Conservation (phyloP, 192 early-diverging fungal genomes). For the Phlyctochytrium bullatum region DNA sequence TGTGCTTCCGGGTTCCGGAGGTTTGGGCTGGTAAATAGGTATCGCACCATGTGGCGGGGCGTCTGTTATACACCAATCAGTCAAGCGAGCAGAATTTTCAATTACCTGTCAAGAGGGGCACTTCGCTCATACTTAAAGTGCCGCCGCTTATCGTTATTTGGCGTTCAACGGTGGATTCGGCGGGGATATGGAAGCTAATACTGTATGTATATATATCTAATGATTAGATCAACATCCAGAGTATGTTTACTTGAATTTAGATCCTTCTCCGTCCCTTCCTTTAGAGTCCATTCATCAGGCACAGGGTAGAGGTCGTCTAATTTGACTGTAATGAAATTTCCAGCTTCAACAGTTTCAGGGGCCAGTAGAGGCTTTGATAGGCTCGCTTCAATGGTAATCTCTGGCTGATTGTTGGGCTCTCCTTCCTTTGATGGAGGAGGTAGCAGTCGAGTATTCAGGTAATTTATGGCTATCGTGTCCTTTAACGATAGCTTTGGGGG, state of each 20-base stretch:
- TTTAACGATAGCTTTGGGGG: slow-evolving; percentile 29
- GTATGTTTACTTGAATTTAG: slow-evolving; percentile 49
- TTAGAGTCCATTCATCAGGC: slow-evolving; percentile 61
- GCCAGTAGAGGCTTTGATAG: slow-evolving; percentile 41
- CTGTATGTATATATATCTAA: slow-evolving; percentile 54
- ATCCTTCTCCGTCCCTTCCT: slow-evolving; percentile 63
- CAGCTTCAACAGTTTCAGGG: slow-evolving; percentile 44
- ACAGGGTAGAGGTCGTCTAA: slow-evolving; percentile 53
- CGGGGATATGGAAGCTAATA: slow-evolving; percentile 45
- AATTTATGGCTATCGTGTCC: slow-evolving; percentile 36
- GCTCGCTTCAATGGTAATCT: slow-evolving; percentile 45
- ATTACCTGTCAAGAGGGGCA: not conserved
- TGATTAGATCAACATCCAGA: not conserved
- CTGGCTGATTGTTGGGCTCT: slow-evolving; percentile 32
- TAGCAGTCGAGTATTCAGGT: slow-evolving; percentile 45
- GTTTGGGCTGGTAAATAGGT: slow-evolving; percentile 23
- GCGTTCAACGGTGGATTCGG: slow-evolving; percentile 38
- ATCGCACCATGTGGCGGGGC: slow-evolving; percentile 14
- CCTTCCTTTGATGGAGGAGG: slow-evolving; percentile 37
- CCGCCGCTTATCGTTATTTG: slow-evolving; percentile 40
- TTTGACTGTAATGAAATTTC: slow-evolving; percentile 48
- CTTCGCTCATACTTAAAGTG: slow-evolving; percentile 34
- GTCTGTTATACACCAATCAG: not conserved
- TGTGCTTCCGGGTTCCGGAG: not conserved
- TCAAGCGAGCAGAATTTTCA: not conserved